Percentiles rank a stretch among this genome's conserved stretches.
Conservation (phyloP, 2,329 filamentous ascomycete species). For the Ophiocordyceps camponoti-floridani region DNA sequence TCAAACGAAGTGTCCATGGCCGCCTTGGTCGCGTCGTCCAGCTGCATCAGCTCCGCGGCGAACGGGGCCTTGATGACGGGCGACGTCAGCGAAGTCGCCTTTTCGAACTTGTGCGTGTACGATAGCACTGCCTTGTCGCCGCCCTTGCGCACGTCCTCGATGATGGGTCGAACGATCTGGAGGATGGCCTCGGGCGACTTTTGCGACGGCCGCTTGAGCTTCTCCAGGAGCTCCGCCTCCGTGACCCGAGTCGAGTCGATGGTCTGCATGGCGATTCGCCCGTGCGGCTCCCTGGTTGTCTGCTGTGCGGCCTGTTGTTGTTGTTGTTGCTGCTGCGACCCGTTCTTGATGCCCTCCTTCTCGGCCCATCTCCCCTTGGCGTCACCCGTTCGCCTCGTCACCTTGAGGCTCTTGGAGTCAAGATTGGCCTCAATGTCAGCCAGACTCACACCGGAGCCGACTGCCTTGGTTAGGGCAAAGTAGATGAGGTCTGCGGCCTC, state of each 20-base stretch:
- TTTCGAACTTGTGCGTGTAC: conserved; percentile 97
- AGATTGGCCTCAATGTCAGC: conserved; percentile 85
- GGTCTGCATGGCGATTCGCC: conserved; percentile 66
- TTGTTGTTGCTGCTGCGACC: conserved; percentile 17
- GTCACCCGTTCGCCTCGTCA: conserved; percentile 82
- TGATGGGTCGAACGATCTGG: conserved; percentile 78
- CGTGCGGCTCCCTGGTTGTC: conserved; percentile 18
- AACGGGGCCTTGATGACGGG: conserved; percentile 85
- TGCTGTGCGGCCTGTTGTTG: conserved; percentile 8
- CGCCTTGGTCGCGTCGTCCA: conserved; percentile 65
- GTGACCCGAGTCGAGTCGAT: conserved; percentile 51
- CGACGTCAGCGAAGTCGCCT: conserved; percentile 76
- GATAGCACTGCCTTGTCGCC: conserved; percentile 80
- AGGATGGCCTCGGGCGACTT: conserved; percentile 90
- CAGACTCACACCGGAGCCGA: conserved; percentile 66
- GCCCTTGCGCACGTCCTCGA: conserved; percentile 65
- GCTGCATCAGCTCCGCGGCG: conserved; percentile 66
- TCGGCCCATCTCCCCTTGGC: conserved; percentile 87
- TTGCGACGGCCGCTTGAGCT: conserved; percentile 77
- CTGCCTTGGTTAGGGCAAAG: conserved; percentile 82
- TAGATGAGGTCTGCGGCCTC: conserved; percentile 93
- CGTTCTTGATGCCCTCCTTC: conserved; percentile 50
- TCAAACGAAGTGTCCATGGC: conserved; percentile 91
- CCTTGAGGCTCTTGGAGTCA: conserved; percentile 87
- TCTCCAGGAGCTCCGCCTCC: conserved; percentile 48